Base-by-base conservation (phyloP, 345 rosid species). In the Anastatica hierochuntica region DNA sequence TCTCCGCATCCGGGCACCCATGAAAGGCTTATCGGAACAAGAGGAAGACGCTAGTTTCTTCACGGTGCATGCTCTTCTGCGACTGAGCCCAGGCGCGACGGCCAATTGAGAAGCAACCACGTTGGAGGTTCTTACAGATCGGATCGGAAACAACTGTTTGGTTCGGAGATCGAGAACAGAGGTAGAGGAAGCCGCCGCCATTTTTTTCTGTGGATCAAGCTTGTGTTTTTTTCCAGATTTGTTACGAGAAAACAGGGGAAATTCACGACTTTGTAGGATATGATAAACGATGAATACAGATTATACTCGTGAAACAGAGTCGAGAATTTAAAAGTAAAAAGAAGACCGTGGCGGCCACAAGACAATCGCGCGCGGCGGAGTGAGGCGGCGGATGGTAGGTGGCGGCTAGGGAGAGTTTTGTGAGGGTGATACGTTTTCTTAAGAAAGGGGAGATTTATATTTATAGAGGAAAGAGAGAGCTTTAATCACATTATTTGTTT, bases 111-210 rank as follows among this genome's bases (percentile, higher is more conserved):
- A 73, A 4, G 70, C 43, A 31, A 56, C 46, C 43, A 45, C 49
- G 40, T 72, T 23, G 1, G 77, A 9, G 11, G 57, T 70, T 29
- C 13, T 37, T 11, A 64, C 53, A 16, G 73, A 60, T 30, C 79
- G 70, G 47, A 63, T 17, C 0, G 73, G 45, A 0, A 53, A 51
- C 14, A 58, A 30, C 2, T 74, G 56, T 24, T 43, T 66, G 17
- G 63, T 60, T 1, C 71, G 65, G 0, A 72, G 70, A 11, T 70
- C 78, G 6, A 71, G 66, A 63, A 76, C 51, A 45, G 83, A 70
- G 65, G 58, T 62, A 7, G 77, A 67, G 0, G 77, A 56, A 29
- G 71, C 54, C n/a, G 74, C 77, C 68, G 85, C 74, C 95, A 85
- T 85, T 73, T 31, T 68, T 38, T 12, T 4, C 4, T 21, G 12